Evolutionary conservation across 129 eudicot species (phyloP), one percentile per base, ranked within the genome.

Genomic region (Artemisia annua): DNA sequence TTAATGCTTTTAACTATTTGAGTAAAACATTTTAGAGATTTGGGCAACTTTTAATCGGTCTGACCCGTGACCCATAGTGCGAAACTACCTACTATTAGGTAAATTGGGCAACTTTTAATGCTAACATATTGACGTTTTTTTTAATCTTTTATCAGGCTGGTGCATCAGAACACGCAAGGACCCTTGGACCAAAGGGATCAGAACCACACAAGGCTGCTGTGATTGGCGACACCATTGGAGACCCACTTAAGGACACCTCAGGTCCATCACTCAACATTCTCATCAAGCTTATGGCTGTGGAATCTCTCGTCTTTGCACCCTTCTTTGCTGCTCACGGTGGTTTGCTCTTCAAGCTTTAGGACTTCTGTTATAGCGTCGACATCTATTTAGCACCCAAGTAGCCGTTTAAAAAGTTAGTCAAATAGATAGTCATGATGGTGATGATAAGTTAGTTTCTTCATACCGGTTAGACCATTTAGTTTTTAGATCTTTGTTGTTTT

Each of bases 161-260:
- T 44, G 95, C 91, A 30, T 91, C 97, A 1, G 97, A 88, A 68
- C 97, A 91, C 43, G 97, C 97, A 1, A 80, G 87, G 58, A 64
- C 83, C 70, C 97, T 91, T 6, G 97, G 97, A 14, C 97, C 97
- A 0, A 91, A 91, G 80, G 97, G 96, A 46, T 91, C 97, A 3
- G 96, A 91, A 2, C 89, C 97, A 66, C 97, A 91, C 87, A 91
- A 86, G 80, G 97, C 97, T 20, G 97, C 97, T 56, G 96, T 91
- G 50, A 91, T 91, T 9, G 96, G 97, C 16, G 97, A 91, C 84
- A 91, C 97, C 55, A 85, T 91, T 17, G 97, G 97, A 2, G 97
- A 91, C 76, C 97, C 97, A 2, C 78, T 91, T 2, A 91, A 91
- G 81, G 97, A 91, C 81, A 91, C 97, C 39, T 91, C 97, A 0